Evolutionary conservation across 192 early-diverging fungal genomes (phyloP), one percentile per base, ranked within the genome.

Genomic region (Gorgonomyces haynaldii): DNA sequence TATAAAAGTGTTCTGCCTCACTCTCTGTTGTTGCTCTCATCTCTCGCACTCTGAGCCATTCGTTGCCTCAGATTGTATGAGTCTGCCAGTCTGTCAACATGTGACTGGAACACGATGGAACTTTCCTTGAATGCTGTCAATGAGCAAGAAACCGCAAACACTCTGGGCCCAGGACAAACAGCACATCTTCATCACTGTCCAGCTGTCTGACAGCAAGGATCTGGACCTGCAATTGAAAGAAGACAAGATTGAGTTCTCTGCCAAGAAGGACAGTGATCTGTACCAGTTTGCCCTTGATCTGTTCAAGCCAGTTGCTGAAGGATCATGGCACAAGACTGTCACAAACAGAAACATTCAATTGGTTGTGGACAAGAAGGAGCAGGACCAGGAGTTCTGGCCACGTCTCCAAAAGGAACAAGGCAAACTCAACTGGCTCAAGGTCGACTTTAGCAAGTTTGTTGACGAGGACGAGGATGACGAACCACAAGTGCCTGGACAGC

Each of bases 341-440:
- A 52, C 50, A 2, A 17, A 34, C 19, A 23, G 50, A 25, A n/a
- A 36, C 25, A 40, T 52, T 40, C 8, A 20, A 19, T 15, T 52
- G 4, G 22, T 35, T 25, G 31, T 30, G 16, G 50, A 38, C 27
- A 52, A 52, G 25, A 17, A 10, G 34, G 39, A 52, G 16, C 12
- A 37, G 7, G 26, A 52, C 4, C 9, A 24, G 4, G 16, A 21
- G n/a, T 52, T 52, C 26, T 52, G 50, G 50, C 31, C 19, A 17
- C 31, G 50, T 15, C 23, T 52, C 23, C 36, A 36, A 21, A 52
- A 52, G 25, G 31, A 5, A 35, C n/a, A 24, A 27, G 50, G 35
- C 19, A 52, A 52, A 41, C 19, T 52, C 6, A 16, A 19, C n/a
- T 52, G 25, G 37, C 21, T 52, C 15, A 52, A 52, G 37, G 34